phyloP scores from a whole-genome alignment of 495 filamentous ascomycete genomes.

The Thozetella sp. region DNA sequence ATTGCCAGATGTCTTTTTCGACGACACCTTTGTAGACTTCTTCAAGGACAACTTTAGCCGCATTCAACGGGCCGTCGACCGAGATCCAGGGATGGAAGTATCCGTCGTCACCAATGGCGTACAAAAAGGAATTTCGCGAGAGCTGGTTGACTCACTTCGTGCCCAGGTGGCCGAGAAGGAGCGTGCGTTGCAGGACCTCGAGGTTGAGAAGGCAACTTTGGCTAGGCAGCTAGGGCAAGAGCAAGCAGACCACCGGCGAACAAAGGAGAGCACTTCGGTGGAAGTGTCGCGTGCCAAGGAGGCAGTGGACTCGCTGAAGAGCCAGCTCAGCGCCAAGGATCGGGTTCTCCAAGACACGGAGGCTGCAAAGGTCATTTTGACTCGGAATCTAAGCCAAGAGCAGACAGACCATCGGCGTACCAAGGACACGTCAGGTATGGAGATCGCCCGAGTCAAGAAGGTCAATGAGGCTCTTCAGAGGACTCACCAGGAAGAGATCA shows the following conservation, averaged over 20 bases:
- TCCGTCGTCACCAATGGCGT: constrained; percentile 76
- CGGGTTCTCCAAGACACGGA: constrained; percentile 67
- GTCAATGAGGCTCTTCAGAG: constrained; percentile 73
- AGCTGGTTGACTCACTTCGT: constrained; percentile 81
- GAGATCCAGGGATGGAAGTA: constrained; percentile 85
- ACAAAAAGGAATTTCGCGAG: constrained; percentile 80
- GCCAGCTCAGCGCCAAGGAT: constrained; percentile 67
- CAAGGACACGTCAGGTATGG: constrained; percentile 56
- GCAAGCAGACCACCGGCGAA: constrained; percentile 71
- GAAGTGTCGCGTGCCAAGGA: constrained; percentile 68
- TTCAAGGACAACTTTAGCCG: constrained; percentile 94
- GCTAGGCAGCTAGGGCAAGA: constrained; percentile 75
- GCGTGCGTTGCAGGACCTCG: constrained; percentile 66
- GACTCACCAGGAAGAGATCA: constrained; percentile 58
- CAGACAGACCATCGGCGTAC: constrained; percentile 67
- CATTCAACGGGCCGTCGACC: constrained; percentile 83
- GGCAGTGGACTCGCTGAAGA: constrained; percentile 68
- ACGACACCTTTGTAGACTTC: constrained; percentile 87
- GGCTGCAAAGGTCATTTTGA: constrained; percentile 59
- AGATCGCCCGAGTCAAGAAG: constrained; percentile 63
- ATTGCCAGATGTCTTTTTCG: constrained; percentile 84
- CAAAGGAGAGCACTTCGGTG: constrained; percentile 64
- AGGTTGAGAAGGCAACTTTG: constrained; percentile 66
- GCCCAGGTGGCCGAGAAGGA: constrained; percentile 75
- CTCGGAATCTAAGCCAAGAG: constrained; percentile 68